phyloP scores from a whole-genome alignment of 2,329 filamentous ascomycete genomes.

The Beauveria australis region DNA sequence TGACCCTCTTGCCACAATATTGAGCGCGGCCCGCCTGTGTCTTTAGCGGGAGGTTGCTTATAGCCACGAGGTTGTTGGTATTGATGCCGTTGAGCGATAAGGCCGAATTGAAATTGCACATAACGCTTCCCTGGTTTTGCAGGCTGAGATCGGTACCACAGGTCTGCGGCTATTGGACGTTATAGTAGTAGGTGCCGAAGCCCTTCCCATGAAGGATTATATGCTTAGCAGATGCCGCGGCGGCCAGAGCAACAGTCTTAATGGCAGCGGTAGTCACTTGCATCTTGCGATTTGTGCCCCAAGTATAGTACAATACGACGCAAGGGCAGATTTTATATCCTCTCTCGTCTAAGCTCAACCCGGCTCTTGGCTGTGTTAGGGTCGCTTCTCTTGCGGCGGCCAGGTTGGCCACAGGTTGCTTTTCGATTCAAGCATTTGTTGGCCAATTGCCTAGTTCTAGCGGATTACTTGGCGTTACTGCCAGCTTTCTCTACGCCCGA shows the following conservation, averaged over 20 bases:
- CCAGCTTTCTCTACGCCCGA: too few species aligned
- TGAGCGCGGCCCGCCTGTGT: conserved; percentile 8
- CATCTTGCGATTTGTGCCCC: too few species aligned
- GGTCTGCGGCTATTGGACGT: conserved; percentile 2
- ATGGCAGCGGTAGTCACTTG: too few species aligned
- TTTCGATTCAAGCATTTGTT: background rate
- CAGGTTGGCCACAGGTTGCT: background rate
- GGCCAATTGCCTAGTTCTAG: background rate
- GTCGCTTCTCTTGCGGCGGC: background rate
- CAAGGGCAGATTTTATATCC: too few species aligned
- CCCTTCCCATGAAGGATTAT: conserved; percentile 10
- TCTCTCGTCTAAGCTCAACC: too few species aligned
- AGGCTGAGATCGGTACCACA: conserved; percentile 2
- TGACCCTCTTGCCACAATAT: conserved; percentile 15
- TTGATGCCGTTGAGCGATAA: conserved; percentile 7
- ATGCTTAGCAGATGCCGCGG: background rate
- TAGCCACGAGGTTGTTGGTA: conserved; percentile 15
- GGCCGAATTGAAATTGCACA: conserved; percentile 6
- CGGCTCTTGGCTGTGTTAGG: background rate
- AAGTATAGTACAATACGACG: too few species aligned
- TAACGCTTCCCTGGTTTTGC: conserved; percentile 9
- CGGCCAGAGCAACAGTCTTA: too few species aligned
- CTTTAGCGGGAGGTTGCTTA: conserved; percentile 14
- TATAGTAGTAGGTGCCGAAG: conserved; percentile 14
- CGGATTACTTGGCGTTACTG: background rate